These are phyloP conservation scores for Penicillium paxilli DNA, from an alignment of 495 filamentous ascomycete genomes.

Conservation along the genomic window DNA sequence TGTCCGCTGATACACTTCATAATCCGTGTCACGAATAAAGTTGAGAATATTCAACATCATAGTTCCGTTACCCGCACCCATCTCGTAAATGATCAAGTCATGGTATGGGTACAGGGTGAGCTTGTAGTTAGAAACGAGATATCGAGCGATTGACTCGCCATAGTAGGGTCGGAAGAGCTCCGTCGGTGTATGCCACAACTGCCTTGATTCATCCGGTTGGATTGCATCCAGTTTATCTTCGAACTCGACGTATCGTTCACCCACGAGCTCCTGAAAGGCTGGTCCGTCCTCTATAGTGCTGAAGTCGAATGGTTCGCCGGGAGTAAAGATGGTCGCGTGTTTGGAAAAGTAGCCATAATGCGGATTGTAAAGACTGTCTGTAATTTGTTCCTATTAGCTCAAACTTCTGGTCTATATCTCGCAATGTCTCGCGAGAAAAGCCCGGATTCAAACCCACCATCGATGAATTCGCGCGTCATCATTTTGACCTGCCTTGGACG, in stretches of 20 bases:
- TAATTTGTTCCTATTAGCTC: too few relatives aligned
- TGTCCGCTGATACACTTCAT: conserved; percentile 90
- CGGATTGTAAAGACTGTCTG: conserved; percentile 96
- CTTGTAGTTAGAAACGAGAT: conserved; percentile 94
- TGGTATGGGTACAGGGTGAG: conserved; percentile 91
- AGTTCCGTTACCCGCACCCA: conserved; percentile 96
- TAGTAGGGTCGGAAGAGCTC: conserved; percentile 97
- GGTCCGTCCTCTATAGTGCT: conserved; percentile 74
- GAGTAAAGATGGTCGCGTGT: conserved; percentile 92
- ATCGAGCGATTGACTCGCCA: conserved; percentile 92
- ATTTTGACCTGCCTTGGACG: conserved; percentile 91
- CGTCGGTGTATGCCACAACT: conserved; percentile 98
- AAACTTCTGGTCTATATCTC: too few relatives aligned
- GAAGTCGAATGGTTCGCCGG: conserved; percentile 93
- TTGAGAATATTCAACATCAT: conserved; percentile 98
- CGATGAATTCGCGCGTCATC: conserved; percentile 95
- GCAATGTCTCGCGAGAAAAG: background rate
- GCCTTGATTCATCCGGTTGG: conserved; percentile 70
- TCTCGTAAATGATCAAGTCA: conserved; percentile 97
- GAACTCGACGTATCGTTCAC: conserved; percentile 80
- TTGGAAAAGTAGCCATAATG: conserved; percentile 98
- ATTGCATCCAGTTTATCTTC: conserved; percentile 81
- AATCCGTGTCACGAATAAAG: conserved; percentile 87
- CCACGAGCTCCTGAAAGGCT: conserved; percentile 74
- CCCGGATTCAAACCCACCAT: conserved; percentile 57